Evolutionary conservation across 2,329 filamentous ascomycete genomes (phyloP).

Genomic region (Neurospora sp.): DNA sequence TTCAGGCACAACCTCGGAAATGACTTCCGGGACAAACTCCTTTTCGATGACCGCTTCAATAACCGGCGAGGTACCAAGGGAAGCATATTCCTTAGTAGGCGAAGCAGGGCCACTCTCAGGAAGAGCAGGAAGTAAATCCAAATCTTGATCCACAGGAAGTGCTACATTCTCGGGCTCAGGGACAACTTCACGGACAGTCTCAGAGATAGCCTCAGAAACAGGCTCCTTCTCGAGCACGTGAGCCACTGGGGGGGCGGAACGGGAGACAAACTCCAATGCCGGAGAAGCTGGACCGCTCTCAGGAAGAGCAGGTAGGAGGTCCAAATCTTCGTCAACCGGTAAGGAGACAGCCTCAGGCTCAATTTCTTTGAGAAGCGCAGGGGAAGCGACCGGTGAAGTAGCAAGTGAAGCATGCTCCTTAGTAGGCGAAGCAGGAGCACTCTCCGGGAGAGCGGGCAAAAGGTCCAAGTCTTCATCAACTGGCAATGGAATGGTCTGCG

Average conservation of each 20-base stretch:
- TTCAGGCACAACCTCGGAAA: neutral
- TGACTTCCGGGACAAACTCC: fast-evolving
- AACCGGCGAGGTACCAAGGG: neutral
- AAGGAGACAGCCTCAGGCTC: neutral
- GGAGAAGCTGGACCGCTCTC: neutral
- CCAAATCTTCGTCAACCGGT: neutral
- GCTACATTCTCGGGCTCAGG: neutral
- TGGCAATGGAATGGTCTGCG: neutral
- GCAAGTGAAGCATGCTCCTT: neutral
- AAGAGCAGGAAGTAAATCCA: neutral
- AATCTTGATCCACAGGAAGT: neutral
- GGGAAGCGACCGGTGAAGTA: neutral
- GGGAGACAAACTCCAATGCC: neutral
- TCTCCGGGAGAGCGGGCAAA: neutral
- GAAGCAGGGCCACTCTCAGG: neutral
- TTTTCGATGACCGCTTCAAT: neutral
- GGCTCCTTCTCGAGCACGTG: neutral
- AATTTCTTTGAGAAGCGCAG: neutral
- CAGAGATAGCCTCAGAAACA: neutral
- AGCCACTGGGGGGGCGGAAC: neutral
- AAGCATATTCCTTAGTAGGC: neutral
- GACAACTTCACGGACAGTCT: neutral
- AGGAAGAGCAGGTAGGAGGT: neutral
- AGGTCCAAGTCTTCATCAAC: neutral
- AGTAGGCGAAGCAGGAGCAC: neutral